Evolutionary conservation across 2,329 filamentous ascomycete species (phyloP).

Genomic region (Colletotrichum simmondsii): DNA sequence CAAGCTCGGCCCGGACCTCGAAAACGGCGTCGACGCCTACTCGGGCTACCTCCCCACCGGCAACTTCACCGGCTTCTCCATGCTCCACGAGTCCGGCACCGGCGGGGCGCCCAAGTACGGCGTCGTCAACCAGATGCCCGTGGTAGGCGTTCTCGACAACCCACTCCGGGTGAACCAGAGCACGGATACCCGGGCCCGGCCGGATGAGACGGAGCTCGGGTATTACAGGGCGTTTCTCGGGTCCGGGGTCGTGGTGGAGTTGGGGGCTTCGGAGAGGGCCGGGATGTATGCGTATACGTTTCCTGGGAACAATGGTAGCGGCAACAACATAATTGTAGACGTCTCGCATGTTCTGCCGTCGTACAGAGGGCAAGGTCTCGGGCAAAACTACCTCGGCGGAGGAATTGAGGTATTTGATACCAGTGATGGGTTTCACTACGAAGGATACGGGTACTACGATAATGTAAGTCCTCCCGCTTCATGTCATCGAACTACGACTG

Average conservation of each 20-base stretch:
- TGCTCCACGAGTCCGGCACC: constrained; percentile 75
- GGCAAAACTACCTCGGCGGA: constrained; percentile 72
- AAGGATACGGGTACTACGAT: constrained; percentile 70
- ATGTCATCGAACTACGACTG: constrained; percentile 1
- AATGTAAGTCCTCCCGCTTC: constrained; percentile 55
- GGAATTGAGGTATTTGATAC: constrained; percentile 62
- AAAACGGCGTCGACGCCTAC: constrained; percentile 61
- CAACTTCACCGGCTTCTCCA: constrained; percentile 68
- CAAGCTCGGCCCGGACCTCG: constrained; percentile 61
- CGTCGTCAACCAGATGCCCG: constrained; percentile 69
- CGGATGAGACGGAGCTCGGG: constrained; percentile 66
- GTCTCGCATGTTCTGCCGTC: constrained; percentile 75
- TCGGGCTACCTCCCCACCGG: constrained; percentile 63
- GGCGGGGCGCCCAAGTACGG: constrained; percentile 78
- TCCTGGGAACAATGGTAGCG: constrained; percentile 45
- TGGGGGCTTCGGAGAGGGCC: constrained; percentile 66
- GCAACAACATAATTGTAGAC: constrained; percentile 67
- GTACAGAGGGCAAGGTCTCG: constrained; percentile 67
- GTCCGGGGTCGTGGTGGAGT: constrained; percentile 66
- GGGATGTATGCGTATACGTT: constrained; percentile 73
- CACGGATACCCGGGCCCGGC: constrained; percentile 61
- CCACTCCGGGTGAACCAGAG: constrained; percentile 60
- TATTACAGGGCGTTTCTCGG: constrained; percentile 68
- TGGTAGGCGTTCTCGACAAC: constrained; percentile 60
- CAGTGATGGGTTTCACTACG: constrained; percentile 58